Evolutionary conservation across 2,329 filamentous ascomycete genomes (phyloP), one percentile per base, ranked within the genome.

Genomic region (Talaromyces marneffei): DNA sequence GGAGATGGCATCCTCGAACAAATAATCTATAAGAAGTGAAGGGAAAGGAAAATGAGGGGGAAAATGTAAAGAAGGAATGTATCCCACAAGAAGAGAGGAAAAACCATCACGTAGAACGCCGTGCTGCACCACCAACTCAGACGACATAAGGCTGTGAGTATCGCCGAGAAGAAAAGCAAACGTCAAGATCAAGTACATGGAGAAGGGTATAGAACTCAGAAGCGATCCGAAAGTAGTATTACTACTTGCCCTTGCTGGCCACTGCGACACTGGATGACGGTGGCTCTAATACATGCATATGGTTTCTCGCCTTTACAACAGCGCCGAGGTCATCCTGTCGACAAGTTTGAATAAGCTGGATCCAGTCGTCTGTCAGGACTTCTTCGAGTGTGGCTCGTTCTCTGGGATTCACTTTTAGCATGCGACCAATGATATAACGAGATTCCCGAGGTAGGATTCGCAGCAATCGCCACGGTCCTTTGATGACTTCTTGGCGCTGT

Each of bases 401-500:
- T 71, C 85, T 88, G 0, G 92, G 91, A 69, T 96, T 86, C 56
- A 97, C 82, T 70, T 94, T 91, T 37, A 99, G 83, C 94, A 99
- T 99, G 61, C 90, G 84, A 48, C 91, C 88, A 60, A 99, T 89
- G 65, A 99, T 92, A 71, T 93, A 88, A 57, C 94, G 83, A 66
- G 89, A 95, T 76, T 97, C 94, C 63, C 93, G 83, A 0, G 94
- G 94, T 9, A 99, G 80, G 37, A 97, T 80, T 44, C 94, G 86
- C 31, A 99, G 79, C 46, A 99, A 84, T 52, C 94, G 85, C 89
- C 93, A 96, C 2, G 94, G 94, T 0, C 94, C 94, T 70, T 92
- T 91, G 67, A 99, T 95, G 0, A 91, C 85, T 72, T 92, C 89
- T 69, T 86, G 88, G 16, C 73, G 70, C 59, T 74, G 75, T 18